Evolutionary conservation across 176 grass and related monocot genomes (phyloP).

Genomic region (Canna indica): DNA sequence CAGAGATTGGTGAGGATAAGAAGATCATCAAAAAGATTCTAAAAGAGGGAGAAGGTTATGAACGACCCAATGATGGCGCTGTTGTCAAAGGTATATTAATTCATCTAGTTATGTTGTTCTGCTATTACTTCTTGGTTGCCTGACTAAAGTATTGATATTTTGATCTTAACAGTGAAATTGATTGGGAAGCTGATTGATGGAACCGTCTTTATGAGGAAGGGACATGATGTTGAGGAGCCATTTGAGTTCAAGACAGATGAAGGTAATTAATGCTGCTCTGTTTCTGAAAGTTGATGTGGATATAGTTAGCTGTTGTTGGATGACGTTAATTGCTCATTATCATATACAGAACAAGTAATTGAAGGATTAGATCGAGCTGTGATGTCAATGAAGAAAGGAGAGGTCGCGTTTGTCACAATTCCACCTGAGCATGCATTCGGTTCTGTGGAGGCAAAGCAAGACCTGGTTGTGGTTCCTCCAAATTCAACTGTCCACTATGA

Average conservation of each 20-base stretch:
- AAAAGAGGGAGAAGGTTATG: constrained; percentile 67
- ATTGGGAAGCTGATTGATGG: constrained; percentile 20
- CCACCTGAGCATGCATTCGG: constrained; percentile 53
- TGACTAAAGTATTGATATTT: background rate
- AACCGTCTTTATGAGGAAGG: constrained; percentile 15
- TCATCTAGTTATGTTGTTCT: background rate
- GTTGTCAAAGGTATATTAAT: constrained; percentile 35
- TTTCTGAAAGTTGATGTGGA: background rate
- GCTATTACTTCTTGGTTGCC: background rate
- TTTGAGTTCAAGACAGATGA: constrained; percentile 22
- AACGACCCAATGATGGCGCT: constrained; percentile 53
- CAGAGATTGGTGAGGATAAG: constrained; percentile 64
- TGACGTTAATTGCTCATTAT: background rate
- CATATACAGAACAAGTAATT: constrained; percentile 48
- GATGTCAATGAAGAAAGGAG: constrained; percentile 68
- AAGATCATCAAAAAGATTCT: constrained; percentile 63
- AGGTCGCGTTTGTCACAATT: constrained; percentile 57
- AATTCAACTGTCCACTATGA: constrained; percentile 57
- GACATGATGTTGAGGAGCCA: constrained; percentile 11
- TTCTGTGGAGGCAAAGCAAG: constrained; percentile 46
- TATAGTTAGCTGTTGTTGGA: background rate
- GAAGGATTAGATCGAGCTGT: constrained; percentile 70
- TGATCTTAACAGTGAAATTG: constrained; percentile 18
- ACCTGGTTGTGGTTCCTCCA: constrained; percentile 41
- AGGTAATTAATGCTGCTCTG: background rate